Base-by-base conservation (phyloP, 208 protist genomes). In the Trypanosoma congolense region DNA sequence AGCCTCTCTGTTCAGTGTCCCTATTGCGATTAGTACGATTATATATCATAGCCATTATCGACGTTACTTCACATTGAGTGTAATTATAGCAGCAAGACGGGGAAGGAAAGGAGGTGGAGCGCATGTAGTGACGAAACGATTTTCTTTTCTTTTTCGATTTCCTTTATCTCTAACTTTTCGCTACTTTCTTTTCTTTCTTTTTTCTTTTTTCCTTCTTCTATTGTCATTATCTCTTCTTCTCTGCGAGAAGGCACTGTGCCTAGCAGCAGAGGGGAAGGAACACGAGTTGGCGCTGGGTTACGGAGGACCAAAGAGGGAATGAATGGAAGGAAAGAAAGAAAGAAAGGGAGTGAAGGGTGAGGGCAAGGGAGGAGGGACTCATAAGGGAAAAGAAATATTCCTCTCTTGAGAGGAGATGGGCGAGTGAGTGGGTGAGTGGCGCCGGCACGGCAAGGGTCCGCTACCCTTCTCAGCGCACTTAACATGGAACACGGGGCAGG, bases 101-200 rank as follows among this genome's bases (percentile, higher is more conserved):
- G 12, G 33, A 12, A 38, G 12, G 33, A 38, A 38, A 38, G 33
- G 33, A 38, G 33, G 33, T 6, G 33, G 33, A 12, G 33, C 8
- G 10, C 47, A 18, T 36, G 12, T 46, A 4, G 43, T 12, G 22
- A 44, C 16, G 42, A 8, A 6, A 57, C 2, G 16, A 12, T 41
- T 9, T 16, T 36, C 38, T 25, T 49, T 19, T 38, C 45, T 14
- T 44, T 30, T 54, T 19, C 38, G 28, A 18, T 18, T 54, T 36
- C 35, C n/a, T 38, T 43, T 65, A 18, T 2, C 18, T 45, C 1
- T 40, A 33, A 6, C 42, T 44, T 48, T 28, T 19, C 46, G 2
- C 28, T 54, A 33, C 29, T 24, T 49, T 64, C 29, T 64, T 29
- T 46, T 41, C 4, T 31, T 62, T 18, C 40, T 14, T n/a, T 22